phyloP scores from a whole-genome alignment of 1,139 yeast genomes.

The Eremothecium cymbalariae region DNA sequence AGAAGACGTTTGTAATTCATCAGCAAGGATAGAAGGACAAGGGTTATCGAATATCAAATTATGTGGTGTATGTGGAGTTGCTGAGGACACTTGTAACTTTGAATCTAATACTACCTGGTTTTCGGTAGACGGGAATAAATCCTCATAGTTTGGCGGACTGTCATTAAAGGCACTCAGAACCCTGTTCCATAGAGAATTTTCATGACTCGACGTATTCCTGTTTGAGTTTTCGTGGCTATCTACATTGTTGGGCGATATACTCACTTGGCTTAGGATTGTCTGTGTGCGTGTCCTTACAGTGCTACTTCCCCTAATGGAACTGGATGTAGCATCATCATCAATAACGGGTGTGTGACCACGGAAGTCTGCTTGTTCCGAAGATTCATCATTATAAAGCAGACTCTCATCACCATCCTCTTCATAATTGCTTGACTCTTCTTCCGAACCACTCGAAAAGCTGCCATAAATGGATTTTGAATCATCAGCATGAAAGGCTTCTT shows the following conservation, averaged over 20 bases:
- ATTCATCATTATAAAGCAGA: conserved; percentile 18
- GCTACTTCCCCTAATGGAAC: no score
- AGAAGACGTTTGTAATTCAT: conserved; percentile 23
- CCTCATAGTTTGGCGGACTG: conserved; percentile 70
- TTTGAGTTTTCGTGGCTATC: conserved; percentile 26
- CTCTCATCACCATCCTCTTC: conserved; percentile 32
- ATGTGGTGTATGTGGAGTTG: no score
- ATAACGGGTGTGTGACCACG: no score
- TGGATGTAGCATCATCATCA: conserved; percentile 14
- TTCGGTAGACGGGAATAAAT: conserved; percentile 52
- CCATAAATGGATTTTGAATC: conserved; percentile 21
- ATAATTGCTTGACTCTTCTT: conserved; percentile 23
- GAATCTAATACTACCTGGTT: conserved; percentile 12
- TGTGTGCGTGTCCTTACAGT: conserved; percentile 25
- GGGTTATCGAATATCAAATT: conserved; percentile 33
- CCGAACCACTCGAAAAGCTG: conserved; percentile 25
- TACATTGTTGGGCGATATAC: no score
- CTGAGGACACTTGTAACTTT: conserved; percentile 30
- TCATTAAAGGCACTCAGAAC: conserved; percentile 53
- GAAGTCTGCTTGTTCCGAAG: conserved; percentile 19
- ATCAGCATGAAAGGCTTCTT: conserved; percentile 24
- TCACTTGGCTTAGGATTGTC: no score
- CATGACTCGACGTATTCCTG: conserved; percentile 14
- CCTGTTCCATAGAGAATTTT: conserved; percentile 49
- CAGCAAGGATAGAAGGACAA: conserved; percentile 15